Percentiles rank a stretch among this genome's conserved stretches.
phyloP scores from a whole-genome alignment of 352 stramenopile species.

The Phytophthora meadii region DNA sequence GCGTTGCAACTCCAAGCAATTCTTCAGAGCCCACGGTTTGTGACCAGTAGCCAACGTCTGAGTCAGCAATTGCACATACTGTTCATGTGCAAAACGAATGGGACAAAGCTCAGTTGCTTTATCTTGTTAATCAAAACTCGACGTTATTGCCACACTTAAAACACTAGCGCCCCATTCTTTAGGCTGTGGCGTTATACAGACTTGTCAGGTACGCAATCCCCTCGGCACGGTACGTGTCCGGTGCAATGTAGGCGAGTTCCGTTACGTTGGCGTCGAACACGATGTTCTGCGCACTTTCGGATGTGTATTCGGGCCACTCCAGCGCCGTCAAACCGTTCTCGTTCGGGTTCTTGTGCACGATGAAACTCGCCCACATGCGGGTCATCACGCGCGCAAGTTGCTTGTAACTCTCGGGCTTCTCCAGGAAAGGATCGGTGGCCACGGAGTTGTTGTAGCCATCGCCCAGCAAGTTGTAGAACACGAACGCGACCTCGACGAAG shows the following conservation, averaged over 20 bases:
- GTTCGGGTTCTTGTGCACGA: constrained; percentile 32
- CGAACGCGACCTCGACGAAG: constrained; percentile 37
- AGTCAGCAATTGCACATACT: no score
- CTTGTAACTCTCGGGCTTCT: constrained; percentile 22
- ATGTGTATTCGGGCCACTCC: constrained; percentile 36
- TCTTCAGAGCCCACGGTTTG: no score
- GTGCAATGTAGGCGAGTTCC: constrained; percentile 35
- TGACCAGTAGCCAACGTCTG: no score
- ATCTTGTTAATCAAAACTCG: no score
- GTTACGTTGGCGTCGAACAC: constrained; percentile 41
- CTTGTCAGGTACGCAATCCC: constrained; percentile 34
- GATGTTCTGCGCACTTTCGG: constrained; percentile 34
- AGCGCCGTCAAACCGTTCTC: constrained; percentile 25
- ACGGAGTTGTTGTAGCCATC: constrained; percentile 36
- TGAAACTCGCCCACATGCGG: constrained; percentile 44
- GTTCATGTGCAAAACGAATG: background rate
- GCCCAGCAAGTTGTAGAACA: constrained; percentile 40
- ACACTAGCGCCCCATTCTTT: background rate
- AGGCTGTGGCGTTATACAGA: constrained; percentile 31
- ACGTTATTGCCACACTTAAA: no score
- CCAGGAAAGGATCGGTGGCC: constrained; percentile 30
- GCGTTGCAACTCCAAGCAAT: no score
- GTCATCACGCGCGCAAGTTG: constrained; percentile 33
- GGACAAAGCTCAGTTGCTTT: no score
- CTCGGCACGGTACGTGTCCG: constrained; percentile 37